Base-by-base conservation (phyloP, 176 grass and related monocot genomes). In the Rhynchospora tenuis region DNA sequence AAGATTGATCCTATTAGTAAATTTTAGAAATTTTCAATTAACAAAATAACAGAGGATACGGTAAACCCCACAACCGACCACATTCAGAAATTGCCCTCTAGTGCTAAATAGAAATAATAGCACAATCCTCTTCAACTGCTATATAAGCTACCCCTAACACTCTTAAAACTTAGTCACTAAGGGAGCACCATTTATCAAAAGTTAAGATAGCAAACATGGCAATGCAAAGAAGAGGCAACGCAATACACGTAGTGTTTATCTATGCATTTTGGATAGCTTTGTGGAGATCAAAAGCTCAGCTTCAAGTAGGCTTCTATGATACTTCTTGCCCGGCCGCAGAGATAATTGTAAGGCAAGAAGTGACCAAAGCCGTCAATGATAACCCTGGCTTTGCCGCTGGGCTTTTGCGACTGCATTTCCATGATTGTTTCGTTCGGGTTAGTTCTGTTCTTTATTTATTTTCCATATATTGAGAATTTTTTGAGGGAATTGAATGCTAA, bases 391-490 rank as follows among this genome's bases (percentile, higher is more conserved):
- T 97, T 68, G 89, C 91, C 14, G 91, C 91, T 22, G 91, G 91
- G 28, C 87, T 97, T 64, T 58, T 89, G 83, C 78, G 93, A 0
- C 90, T 92, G 28, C 93, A 95, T 83, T 95, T 95, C 93, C 93
- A 95, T 64, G 93, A 92, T 91, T 95, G 93, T 68, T 95, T 95
- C 79, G 93, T 95, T 51, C 47, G 83, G 70, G 92, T 94, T 69
- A 84, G 87, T 79, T 55, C 12, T 73, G 10, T 13, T 81, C 26
- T 59, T 7, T 8, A 13, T 74, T n/a, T 12, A 0, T 60, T 60
- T 80, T 80, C 33, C 33, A 38, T 46, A 46, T 31, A 45, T 24
- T 63, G 17, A 45, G 58, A 15, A 47, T 23, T 63, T 77, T 15
- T 54, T n/a, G 5, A 55, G 23, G 50, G 55, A 77, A 77, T 77